Base-by-base conservation (phyloP, 2,329 filamentous ascomycete species). In the Colletotrichum chrysophilum region DNA sequence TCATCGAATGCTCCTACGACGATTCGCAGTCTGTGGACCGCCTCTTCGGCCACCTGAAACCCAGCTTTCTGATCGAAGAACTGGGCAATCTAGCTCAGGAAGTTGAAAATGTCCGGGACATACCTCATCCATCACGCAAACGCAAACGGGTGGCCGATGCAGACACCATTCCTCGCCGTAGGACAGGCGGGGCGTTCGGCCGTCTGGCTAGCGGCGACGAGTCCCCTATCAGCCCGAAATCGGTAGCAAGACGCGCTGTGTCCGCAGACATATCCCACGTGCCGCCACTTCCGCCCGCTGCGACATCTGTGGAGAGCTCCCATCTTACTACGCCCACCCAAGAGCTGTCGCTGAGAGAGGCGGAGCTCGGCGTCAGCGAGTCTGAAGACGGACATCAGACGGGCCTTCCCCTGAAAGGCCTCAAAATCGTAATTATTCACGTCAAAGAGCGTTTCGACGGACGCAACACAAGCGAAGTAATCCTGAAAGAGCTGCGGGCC, bases 1-100 rank as follows among this genome's bases (percentile, higher is more conserved):
- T 98, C 81, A 97, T 99, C 79, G 97, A 99, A 87, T 98, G 96
- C 84, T 98, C 95, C 77, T 99, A 96, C 83, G 94, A 95, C 76
- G 94, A 98, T 83, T 91, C 91, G 9, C 94, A 96, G 80, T 89
- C 91, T 26, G 93, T 97, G 76, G 93, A 94, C 66, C 91, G 93
- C 1, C 88, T 99, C 0, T 99, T 96, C 78, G 97, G 97, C 0
- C 97, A 99, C 80, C 87, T 99, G 16, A 95, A 95, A 48, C 97
- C 97, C 0, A 89, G 92, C 1, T 97, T 95, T 82, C 85, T 99
- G 14, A 91, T 96, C 28, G 91, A 94, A 61, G 97, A 99, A 84
- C 88, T 99, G 74, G 88, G 88, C 38, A 89, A 86, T 0, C 89
- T 99, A 4, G 96, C 95, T 0, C 86, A 86, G 4, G 92, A 95